phyloP scores from a whole-genome alignment of 2,329 filamentous ascomycete species.

The Stagonosporopsis rhizophila region DNA sequence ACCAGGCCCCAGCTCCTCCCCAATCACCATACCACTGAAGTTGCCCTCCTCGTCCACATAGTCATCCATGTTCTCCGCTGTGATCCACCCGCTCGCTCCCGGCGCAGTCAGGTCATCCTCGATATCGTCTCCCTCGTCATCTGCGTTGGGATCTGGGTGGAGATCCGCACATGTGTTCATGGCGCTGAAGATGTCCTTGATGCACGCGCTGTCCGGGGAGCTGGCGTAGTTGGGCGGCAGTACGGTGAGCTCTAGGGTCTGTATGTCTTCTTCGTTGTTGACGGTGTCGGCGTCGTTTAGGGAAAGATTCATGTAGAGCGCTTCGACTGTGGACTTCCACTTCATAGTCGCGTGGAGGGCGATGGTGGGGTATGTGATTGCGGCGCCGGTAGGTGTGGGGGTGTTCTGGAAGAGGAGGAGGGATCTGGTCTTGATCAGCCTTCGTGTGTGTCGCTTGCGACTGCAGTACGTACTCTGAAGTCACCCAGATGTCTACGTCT shows the following conservation, averaged over 20 bases:
- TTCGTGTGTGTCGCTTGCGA: neutral
- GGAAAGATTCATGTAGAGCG: constrained; percentile 48
- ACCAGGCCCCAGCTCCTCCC: constrained; percentile 44
- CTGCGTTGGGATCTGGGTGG: constrained; percentile 72
- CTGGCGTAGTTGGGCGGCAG: constrained; percentile 56
- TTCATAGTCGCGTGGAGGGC: constrained; percentile 77
- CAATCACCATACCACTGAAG: constrained; percentile 42
- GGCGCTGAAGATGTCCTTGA: constrained; percentile 68
- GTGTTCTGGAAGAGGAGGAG: constrained; percentile 69
- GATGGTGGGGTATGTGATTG: constrained; percentile 77
- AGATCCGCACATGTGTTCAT: constrained; percentile 78
- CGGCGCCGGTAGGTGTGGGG: constrained; percentile 64
- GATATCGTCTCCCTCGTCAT: constrained; percentile 59
- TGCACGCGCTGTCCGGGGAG: constrained; percentile 39
- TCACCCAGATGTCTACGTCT: constrained; percentile 58
- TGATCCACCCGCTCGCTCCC: constrained; percentile 84
- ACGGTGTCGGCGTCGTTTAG: constrained; percentile 61
- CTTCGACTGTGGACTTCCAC: constrained; percentile 48
- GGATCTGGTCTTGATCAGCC: constrained; percentile 46
- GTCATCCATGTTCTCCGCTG: constrained; percentile 85
- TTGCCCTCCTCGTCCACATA: constrained; percentile 59
- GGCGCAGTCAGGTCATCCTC: constrained; percentile 65
- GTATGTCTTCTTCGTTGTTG: constrained; percentile 68
- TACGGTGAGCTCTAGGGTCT: constrained; percentile 72
- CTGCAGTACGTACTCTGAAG: constrained; percentile 49